Percentiles rank a stretch among this genome's conserved stretches.
phyloP scores from a whole-genome alignment of 257 asterid species.

The Penstemon newberryi region DNA sequence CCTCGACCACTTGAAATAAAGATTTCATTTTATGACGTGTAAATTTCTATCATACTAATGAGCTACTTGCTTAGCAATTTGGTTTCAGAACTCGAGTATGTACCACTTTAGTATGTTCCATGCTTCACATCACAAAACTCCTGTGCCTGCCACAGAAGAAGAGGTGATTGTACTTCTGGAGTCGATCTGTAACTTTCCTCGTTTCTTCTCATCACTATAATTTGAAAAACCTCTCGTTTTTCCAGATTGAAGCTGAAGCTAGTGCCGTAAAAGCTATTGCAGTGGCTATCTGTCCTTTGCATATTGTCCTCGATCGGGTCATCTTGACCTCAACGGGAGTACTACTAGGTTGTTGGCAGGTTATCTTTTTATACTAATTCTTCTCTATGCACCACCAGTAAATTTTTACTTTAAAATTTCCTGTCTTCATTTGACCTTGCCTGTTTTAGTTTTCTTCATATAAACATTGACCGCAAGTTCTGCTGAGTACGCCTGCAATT shows the following conservation, averaged over 20 bases:
- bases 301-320: slow-evolving; percentile 72
- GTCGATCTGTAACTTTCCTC: slow-evolving; percentile 15
- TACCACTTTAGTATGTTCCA: slow-evolving; percentile 98
- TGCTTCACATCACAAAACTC: slow-evolving; percentile 77
- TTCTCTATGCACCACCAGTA: not conserved
- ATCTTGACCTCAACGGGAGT: slow-evolving; percentile 92
- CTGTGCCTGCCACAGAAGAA: slow-evolving; percentile 69
- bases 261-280: slow-evolving; percentile 60
- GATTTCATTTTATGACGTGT: not conserved
- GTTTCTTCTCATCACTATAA: slow-evolving; percentile 17
- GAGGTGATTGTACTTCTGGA: slow-evolving; percentile 51
- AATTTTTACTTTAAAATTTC: too few species aligned
- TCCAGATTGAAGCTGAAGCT: slow-evolving; percentile 85
- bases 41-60: slow-evolving; percentile 33
- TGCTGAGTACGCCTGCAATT: not conserved
- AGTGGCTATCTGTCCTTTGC: slow-evolving; percentile 60
- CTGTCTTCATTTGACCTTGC: not conserved
- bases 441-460: not conserved
- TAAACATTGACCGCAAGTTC: not conserved
- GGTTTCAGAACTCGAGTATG: slow-evolving; percentile 94
- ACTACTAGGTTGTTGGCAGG: slow-evolving; percentile 99
- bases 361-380: slow-evolving; percentile 28
- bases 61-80: slow-evolving; percentile 64
- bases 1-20: not conserved
- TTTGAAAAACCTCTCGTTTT: slow-evolving; percentile 21